phyloP scores from a whole-genome alignment of 192 early-diverging fungal genomes.

The Paraglomus brasilianum region DNA sequence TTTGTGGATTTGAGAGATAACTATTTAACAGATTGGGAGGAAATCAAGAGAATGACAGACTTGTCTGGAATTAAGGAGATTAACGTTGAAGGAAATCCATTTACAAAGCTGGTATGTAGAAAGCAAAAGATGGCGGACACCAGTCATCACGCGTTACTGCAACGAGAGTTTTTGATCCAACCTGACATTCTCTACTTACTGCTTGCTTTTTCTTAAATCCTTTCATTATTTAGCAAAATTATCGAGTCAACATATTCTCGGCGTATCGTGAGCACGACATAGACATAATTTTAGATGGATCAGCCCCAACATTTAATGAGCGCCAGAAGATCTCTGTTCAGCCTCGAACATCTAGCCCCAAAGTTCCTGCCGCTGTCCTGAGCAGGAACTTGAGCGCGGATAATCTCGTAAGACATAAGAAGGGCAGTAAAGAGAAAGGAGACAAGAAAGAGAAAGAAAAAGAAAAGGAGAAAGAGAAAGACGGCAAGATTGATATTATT shows the following conservation, averaged over 20 bases:
- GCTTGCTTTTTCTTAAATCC: slow-evolving; percentile 2
- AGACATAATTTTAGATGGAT: slow-evolving; percentile 51
- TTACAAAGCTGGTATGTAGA: slow-evolving; percentile 46
- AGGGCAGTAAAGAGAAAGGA: slow-evolving; percentile 9
- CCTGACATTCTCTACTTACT: neutral
- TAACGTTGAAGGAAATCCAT: slow-evolving; percentile 57
- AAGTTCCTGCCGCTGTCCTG: slow-evolving; percentile 35
- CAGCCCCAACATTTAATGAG: slow-evolving; percentile 48
- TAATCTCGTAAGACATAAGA: slow-evolving; percentile 21
- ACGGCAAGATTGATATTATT: neutral
- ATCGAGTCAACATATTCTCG: slow-evolving; percentile 52
- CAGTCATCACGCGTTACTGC: too few species aligned
- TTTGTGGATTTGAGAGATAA: slow-evolving; percentile 57
- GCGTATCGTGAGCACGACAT: slow-evolving; percentile 44
- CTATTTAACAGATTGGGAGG: slow-evolving; percentile 48
- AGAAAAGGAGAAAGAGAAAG: slow-evolving; percentile 23
- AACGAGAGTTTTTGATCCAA: neutral
- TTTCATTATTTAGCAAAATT: slow-evolving; percentile 39
- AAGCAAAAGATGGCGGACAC: neutral
- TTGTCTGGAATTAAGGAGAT: slow-evolving; percentile 51
- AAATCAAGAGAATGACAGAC: slow-evolving; percentile 49
- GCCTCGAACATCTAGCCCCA: slow-evolving; percentile 29
- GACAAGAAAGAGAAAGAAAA: slow-evolving; percentile 32
- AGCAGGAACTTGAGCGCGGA: slow-evolving; percentile 27
- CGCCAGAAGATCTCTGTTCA: slow-evolving; percentile 34